A percentile compares a stretch with the other conserved stretches of the same genome.
Evolutionary conservation across 1,284 basidiomycete genomes (phyloP).

Genomic region (Tetrapyrgos nigripes): DNA sequence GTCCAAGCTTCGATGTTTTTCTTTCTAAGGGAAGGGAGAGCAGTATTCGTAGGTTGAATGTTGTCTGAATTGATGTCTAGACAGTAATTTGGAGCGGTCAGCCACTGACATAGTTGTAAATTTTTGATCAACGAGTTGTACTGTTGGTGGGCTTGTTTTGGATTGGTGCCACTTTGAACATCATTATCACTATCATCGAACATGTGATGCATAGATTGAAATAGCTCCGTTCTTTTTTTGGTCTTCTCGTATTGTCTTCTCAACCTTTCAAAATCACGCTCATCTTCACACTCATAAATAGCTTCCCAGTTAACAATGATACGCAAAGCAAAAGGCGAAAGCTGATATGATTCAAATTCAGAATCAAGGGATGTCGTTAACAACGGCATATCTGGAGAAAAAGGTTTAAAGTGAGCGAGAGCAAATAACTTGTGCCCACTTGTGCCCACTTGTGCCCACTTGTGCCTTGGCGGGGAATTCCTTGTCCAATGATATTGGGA

Average conservation of each 20-base stretch:
- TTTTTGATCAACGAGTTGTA: not conserved
- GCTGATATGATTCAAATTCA: slow-evolving; percentile 17
- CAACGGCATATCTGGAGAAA: slow-evolving; percentile 6
- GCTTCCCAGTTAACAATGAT: slow-evolving; percentile 38
- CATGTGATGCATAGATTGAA: not conserved
- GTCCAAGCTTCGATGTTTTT: not conserved
- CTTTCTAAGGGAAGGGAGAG: not conserved
- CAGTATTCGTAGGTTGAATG: not conserved
- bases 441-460: no score
- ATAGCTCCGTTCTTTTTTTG: not conserved
- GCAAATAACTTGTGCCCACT: slow-evolving; percentile 25
- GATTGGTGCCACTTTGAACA: not conserved
- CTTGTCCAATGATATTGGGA: slow-evolving; percentile 27
- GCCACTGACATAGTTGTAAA: not conserved
- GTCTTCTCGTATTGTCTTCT: not conserved
- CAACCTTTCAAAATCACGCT: slow-evolving; percentile 32
- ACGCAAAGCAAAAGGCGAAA: slow-evolving; percentile 6
- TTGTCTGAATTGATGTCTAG: not conserved
- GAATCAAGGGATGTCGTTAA: not conserved
- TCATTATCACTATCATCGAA: not conserved
- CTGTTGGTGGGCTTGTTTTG: not conserved
- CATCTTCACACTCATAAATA: slow-evolving; percentile 39
- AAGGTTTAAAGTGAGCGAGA: slow-evolving; percentile 33
- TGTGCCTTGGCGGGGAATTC: slow-evolving; percentile 25
- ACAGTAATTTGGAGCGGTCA: not conserved